phyloP scores from a whole-genome alignment of 2,329 filamentous ascomycete genomes.

The Madurella fahalii region DNA sequence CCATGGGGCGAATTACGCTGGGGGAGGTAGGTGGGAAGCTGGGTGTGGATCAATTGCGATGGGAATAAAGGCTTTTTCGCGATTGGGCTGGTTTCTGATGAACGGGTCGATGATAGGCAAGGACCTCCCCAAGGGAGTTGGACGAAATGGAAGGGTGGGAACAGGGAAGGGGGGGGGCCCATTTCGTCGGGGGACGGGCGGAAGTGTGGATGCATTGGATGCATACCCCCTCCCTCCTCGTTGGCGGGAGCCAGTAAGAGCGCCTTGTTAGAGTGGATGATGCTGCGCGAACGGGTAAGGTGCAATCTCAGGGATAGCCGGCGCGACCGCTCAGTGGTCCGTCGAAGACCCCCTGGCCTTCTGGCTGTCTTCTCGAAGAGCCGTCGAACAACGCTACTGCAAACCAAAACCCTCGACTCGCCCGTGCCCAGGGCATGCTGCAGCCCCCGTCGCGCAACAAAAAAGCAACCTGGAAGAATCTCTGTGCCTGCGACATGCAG shows the following conservation, averaged over 20 bases:
- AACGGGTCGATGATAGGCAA: not conserved
- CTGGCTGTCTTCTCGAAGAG: slow-evolving; percentile 29
- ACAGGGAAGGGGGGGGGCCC: not conserved
- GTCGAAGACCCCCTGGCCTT: slow-evolving; percentile 20
- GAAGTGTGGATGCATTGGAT: slow-evolving; percentile 15
- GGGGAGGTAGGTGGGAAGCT: not conserved
- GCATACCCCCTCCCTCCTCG: slow-evolving; percentile 10
- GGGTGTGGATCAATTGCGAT: not conserved
- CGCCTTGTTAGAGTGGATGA: slow-evolving; percentile 9
- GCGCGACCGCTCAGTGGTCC: slow-evolving; percentile 18
- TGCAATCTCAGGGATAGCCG: slow-evolving; percentile 24
- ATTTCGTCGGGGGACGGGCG: slow-evolving; percentile 14
- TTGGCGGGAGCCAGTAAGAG: slow-evolving; percentile 17
- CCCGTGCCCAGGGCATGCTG: slow-evolving; percentile 10
- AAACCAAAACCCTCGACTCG: slow-evolving; percentile 14
- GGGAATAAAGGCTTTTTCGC: not conserved
- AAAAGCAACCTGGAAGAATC: not conserved
- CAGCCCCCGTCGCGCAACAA: slow-evolving; percentile 8
- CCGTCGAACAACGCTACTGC: slow-evolving; percentile 27
- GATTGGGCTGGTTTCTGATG: not conserved
- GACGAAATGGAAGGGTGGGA: slow-evolving; percentile 11
- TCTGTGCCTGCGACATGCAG: not conserved
- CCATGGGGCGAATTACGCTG: not conserved
- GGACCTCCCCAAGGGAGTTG: not conserved
- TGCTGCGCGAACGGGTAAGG: slow-evolving; percentile 24